phyloP scores from a whole-genome alignment of 148 eudicot species.

The Camellia sinensis region DNA sequence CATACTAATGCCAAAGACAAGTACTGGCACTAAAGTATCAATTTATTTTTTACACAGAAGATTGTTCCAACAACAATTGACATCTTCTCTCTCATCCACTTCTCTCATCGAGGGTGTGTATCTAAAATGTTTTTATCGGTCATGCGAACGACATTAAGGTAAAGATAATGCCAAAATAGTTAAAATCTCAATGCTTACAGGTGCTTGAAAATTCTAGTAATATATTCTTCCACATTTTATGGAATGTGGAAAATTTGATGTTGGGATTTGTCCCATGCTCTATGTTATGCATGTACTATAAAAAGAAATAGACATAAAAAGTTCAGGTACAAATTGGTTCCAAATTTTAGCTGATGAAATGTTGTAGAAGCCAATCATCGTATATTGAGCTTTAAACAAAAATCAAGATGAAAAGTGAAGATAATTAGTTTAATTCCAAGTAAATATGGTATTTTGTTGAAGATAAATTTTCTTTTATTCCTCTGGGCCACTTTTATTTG shows the following conservation, averaged over 20 bases:
- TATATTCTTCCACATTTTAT: no score
- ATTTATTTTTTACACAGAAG: no score
- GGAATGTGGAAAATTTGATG: no score
- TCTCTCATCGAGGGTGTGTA: no score
- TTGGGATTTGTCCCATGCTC: no score
- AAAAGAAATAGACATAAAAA: not conserved
- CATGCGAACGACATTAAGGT: no score
- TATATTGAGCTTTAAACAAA: not conserved
- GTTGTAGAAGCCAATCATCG: not conserved
- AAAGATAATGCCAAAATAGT: no score
- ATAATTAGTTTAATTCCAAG: not conserved
- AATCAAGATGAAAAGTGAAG: not conserved
- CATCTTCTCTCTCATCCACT: no score
- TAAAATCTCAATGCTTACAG: no score
- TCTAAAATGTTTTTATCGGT: no score
- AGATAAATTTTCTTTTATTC: not conserved
- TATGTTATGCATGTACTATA: not conserved
- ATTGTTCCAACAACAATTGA: no score
- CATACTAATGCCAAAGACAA: not conserved
- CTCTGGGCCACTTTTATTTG: not conserved
- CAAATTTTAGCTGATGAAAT: not conserved
- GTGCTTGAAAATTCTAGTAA: no score
- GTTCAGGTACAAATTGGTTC: not conserved
- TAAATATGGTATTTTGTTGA: not conserved
- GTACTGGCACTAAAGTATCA: not conserved